Evolutionary conservation across 2,329 filamentous ascomycete species (phyloP), one percentile per base, ranked within the genome.

Genomic region (Pezicula neosporulosa): DNA sequence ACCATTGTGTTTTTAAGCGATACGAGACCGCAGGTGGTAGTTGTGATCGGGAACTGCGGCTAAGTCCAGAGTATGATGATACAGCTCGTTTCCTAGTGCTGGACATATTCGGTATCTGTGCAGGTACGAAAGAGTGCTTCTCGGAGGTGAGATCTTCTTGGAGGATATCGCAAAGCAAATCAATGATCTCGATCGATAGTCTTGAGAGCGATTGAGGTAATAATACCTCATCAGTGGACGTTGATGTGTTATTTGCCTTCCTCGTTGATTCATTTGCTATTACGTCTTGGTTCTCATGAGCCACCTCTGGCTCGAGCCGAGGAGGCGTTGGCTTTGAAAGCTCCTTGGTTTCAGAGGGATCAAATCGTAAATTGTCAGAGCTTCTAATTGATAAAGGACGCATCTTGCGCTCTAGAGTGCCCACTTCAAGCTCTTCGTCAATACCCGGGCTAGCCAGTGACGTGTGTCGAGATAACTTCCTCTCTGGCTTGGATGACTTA

Each of bases 131-230:
- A 37, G 76, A 60, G 55, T 77, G 75, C 13, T 68, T 69, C 61
- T 85, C 82, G 6, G 62, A 67, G 6, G 77, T 83, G 6, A 68
- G 65, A 56, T 86, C 81, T 48, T 81, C 73, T 59, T 82, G 76
- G 15, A 85, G 72, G 3, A 82, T 70, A 59, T 85, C 77, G 57
- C 82, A 85, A 18, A 86, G 70, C 55, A 86, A 78, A 49, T 84
- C 76, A 33, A 86, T 72, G 1, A 82, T 66, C 36, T 82, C 77
- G 3, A 80, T 70, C 51, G 77, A 77, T 3, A 87, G 69, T 3
- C 67, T 70, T 0, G 73, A 73, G 8, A 87, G 60, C 4, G 81
- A 76, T 60, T 87, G 83, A 0, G 84, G 83, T 3, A 81, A 68
- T 19, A 75, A 66, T 36, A 60, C 56, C 18, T 73, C 65, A 5